A percentile compares a stretch with the other conserved stretches of the same genome.
Evolutionary conservation across 345 rosid species (phyloP).

Genomic region (Eucalyptus melliodora): DNA sequence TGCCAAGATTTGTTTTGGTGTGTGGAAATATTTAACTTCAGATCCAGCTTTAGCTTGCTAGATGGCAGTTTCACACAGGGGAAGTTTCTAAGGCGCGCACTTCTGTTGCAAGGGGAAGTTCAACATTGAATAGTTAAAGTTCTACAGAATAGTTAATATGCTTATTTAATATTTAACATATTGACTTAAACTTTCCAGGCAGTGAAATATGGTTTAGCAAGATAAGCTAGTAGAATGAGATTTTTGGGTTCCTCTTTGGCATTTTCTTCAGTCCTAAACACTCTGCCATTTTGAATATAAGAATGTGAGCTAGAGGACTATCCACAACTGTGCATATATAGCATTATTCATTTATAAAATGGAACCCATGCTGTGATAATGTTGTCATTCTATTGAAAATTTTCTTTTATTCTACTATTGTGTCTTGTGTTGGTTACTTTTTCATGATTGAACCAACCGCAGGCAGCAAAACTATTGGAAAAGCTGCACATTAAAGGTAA

Average conservation of each 20-base stretch:
- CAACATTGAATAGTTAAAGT: neutral
- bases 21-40: neutral
- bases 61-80: neutral
- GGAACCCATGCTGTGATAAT: neutral
- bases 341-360: neutral
- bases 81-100: neutral
- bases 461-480: slow-evolving; percentile 62
- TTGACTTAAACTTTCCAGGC: neutral
- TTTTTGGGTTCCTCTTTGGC: neutral
- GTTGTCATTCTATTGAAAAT: neutral
- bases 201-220: neutral
- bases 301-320: neutral
- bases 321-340: neutral
- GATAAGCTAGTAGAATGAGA: neutral
- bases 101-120: neutral
- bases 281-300: neutral
- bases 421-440: neutral
- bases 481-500: slow-evolving; percentile 42
- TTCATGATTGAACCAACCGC: neutral
- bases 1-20: neutral
- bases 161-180: neutral
- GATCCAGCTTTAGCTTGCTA: neutral
- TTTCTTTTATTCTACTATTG: neutral
- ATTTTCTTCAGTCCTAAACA: neutral
- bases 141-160: neutral